Percentiles rank a stretch among this genome's conserved stretches.
phyloP scores from a whole-genome alignment of 2,329 filamentous ascomycete species.

The Pestalotiopsis sp. region DNA sequence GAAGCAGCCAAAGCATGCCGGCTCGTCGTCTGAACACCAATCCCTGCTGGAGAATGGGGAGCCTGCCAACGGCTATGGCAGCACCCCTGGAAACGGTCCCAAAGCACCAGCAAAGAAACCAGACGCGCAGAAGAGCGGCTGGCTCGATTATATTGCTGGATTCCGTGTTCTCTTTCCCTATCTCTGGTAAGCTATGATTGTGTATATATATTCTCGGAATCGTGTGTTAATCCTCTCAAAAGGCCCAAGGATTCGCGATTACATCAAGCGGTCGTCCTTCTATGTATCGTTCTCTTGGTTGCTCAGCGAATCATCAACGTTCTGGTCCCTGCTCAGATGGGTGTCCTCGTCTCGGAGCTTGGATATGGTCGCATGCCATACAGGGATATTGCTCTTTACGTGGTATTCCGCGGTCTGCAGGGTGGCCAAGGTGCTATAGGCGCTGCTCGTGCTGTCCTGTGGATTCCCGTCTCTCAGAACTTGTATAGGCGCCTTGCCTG shows the following conservation, averaged over 20 bases:
- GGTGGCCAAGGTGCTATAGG: conserved; percentile 48
- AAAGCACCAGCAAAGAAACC: conserved; percentile 14
- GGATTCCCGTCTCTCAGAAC: conserved; percentile 50
- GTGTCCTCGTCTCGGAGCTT: conserved; percentile 41
- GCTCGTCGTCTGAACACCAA: conserved; percentile 37
- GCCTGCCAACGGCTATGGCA: conserved; percentile 32
- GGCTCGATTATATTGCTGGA: conserved; percentile 50
- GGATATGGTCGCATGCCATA: conserved; percentile 44
- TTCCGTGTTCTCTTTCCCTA: conserved; percentile 49
- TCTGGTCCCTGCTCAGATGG: conserved; percentile 45
- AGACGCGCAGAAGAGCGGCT: conserved; percentile 22
- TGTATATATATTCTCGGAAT: conserved; percentile 18
- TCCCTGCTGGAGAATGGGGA: conserved; percentile 44
- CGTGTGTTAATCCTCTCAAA: conserved; percentile 26
- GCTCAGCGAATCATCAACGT: conserved; percentile 47
- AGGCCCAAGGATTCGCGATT: conserved; percentile 41
- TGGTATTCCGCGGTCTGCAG: conserved; percentile 47
- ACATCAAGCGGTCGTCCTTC: conserved; percentile 42
- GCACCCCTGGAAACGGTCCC: conserved; percentile 12
- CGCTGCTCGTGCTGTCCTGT: conserved; percentile 44
- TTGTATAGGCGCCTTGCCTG: conserved; percentile 45
- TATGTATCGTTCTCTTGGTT: conserved; percentile 44
- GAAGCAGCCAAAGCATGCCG: conserved; percentile 28
- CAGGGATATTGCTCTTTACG: conserved; percentile 45
- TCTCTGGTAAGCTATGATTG: conserved; percentile 36